Evolutionary conservation across 257 asterid species (phyloP).

Genomic region (Solanum habrochaites): DNA sequence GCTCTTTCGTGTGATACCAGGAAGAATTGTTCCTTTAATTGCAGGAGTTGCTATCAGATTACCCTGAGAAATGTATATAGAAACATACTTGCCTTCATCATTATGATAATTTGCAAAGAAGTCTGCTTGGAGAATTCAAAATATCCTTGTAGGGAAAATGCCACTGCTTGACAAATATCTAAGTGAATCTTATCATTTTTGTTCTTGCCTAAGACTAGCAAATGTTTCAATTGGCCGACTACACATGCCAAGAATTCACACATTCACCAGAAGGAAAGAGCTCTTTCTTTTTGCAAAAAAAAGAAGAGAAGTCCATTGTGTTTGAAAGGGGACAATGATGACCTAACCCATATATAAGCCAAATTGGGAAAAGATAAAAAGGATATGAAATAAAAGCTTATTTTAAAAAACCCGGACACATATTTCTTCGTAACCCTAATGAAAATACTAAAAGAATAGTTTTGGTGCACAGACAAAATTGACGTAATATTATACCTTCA

Average conservation of each 20-base stretch:
- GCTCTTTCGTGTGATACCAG: slow-evolving; percentile 47
- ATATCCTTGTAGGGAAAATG: neutral
- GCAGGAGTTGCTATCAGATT: slow-evolving; percentile 35
- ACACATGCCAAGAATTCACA: neutral
- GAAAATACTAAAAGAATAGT: neutral
- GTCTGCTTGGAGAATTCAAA: neutral
- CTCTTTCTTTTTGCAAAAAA: neutral
- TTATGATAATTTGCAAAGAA: neutral
- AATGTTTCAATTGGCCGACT: neutral
- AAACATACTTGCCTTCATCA: neutral
- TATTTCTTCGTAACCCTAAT: neutral
- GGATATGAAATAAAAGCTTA: neutral
- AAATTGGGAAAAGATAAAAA: neutral
- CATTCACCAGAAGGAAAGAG: neutral
- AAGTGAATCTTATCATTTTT: neutral
- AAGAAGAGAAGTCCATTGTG: neutral
- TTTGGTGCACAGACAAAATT: neutral
- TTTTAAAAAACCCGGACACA: neutral
- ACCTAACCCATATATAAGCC: neutral
- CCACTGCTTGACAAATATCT: neutral
- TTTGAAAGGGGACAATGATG: neutral
- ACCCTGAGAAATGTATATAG: slow-evolving; percentile 8
- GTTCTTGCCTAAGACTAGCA: neutral
- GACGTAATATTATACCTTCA: slow-evolving; percentile 38
- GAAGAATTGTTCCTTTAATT: slow-evolving; percentile 36